These are phyloP conservation scores for Acer saccharum DNA, from an alignment of 345 rosid genomes.

Conservation along the genomic window DNA sequence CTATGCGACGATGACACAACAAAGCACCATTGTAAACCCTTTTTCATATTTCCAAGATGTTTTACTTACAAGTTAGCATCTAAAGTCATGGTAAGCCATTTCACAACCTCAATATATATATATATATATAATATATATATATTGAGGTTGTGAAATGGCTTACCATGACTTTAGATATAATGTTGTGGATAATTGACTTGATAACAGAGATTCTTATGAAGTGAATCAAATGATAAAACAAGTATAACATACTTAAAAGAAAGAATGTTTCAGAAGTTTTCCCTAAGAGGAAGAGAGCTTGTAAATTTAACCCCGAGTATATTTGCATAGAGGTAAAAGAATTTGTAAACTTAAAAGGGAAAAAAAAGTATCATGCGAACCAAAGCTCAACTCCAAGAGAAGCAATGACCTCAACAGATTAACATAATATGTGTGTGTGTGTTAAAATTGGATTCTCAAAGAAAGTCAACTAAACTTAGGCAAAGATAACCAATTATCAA, in stretches of 20 bases:
- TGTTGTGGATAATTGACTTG: not conserved
- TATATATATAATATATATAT: no score
- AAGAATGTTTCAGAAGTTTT: not conserved
- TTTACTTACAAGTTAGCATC: not conserved
- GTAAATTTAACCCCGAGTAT: not conserved
- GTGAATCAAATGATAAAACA: not conserved
- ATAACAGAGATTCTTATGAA: not conserved
- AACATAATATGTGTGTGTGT: no score
- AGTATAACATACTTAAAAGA: not conserved
- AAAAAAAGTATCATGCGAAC: not conserved
- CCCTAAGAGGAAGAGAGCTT: not conserved
- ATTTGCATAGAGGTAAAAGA: not conserved
- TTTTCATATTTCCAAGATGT: slow-evolving; percentile 1
- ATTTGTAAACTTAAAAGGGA: not conserved
- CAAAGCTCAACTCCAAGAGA: not conserved
- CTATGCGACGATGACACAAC: not conserved
- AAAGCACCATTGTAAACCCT: not conserved
- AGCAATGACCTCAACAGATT: not conserved
- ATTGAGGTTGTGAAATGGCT: not conserved
- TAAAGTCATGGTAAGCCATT: not conserved
- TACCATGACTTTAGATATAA: not conserved
- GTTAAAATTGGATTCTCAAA: not conserved
- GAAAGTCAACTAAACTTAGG: not conserved
- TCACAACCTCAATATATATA: not conserved
- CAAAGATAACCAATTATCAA: not conserved